A percentile compares a stretch with the other conserved stretches of the same genome.
phyloP scores from a whole-genome alignment of 1,284 basidiomycete genomes.

The Apiotrichum gracile region DNA sequence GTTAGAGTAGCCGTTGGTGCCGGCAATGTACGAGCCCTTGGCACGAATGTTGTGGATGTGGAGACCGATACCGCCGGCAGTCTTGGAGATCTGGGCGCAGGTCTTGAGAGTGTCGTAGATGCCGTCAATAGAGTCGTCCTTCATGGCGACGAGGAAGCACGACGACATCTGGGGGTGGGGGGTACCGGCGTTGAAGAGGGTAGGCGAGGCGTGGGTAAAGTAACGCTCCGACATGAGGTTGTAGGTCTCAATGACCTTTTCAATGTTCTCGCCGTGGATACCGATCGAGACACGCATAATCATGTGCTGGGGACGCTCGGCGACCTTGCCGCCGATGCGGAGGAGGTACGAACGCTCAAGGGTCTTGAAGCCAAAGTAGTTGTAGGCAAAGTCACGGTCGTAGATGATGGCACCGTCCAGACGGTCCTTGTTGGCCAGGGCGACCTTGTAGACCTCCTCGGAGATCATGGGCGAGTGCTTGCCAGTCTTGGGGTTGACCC shows the following conservation, averaged over 20 bases:
- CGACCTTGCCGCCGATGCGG: constrained; percentile 87
- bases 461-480: constrained; percentile 86
- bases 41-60: constrained; percentile 96
- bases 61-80: constrained; percentile 94
- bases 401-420: constrained; percentile 96
- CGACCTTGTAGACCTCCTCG: constrained; percentile 73
- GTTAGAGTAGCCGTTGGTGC: constrained; percentile 97
- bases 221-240: constrained; percentile 93
- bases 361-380: constrained; percentile 98
- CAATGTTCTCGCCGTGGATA: constrained; percentile 87
- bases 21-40: constrained; percentile 63
- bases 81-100: constrained; percentile 99
- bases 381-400: constrained; percentile 96
- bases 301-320: constrained; percentile 97
- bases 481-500: constrained; percentile 96
- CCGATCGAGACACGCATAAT: constrained; percentile 99
- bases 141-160: constrained; percentile 97
- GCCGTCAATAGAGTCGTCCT: constrained; percentile 97
- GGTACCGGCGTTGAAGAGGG: constrained; percentile 97
- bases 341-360: constrained; percentile 97
- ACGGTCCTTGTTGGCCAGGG: constrained; percentile 73
- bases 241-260: constrained; percentile 86
- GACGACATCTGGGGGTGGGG: constrained; percentile 92
- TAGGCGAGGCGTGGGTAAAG: constrained; percentile 98
- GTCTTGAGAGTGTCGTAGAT: constrained; percentile 99